A percentile compares a stretch with the other conserved stretches of the same genome.
These are phyloP conservation scores for Kalaharituber pfeilii DNA, from an alignment of 2,329 filamentous ascomycete genomes.

Conservation along the genomic window DNA sequence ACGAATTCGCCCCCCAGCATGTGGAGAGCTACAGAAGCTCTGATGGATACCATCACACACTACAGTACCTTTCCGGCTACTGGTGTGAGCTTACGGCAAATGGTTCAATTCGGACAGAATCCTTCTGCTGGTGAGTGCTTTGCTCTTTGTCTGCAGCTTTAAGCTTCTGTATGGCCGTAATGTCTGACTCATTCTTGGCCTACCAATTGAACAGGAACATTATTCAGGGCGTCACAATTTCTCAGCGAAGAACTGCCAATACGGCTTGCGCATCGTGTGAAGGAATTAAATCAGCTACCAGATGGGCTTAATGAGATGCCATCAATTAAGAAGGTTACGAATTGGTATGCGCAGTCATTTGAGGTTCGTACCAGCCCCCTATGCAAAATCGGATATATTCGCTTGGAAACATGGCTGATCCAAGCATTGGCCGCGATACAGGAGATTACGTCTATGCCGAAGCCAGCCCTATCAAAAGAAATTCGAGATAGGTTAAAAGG, in stretches of 20 bases:
- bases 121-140: constrained; percentile 58
- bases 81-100: constrained; percentile 88
- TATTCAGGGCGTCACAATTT: constrained; percentile 96
- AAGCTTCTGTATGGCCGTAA: no score
- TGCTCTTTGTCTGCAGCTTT: constrained; percentile 4
- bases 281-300: constrained; percentile 78
- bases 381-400: constrained; percentile 2
- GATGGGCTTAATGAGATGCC: constrained; percentile 97
- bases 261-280: constrained; percentile 83
- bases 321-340: constrained; percentile 81
- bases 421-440: no score
- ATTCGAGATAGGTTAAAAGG: constrained; percentile 41
- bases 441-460: constrained; percentile 80
- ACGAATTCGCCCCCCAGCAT: constrained; percentile 36
- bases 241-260: constrained; percentile 96
- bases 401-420: constrained; percentile 3
- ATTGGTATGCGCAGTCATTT: constrained; percentile 99
- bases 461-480: constrained; percentile 58
- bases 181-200: neutral
- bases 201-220: constrained; percentile 45
- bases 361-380: constrained; percentile 46
- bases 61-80: constrained; percentile 96
- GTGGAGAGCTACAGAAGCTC: constrained; percentile 79
- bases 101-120: constrained; percentile 95
- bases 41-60: constrained; percentile 96